These are phyloP conservation scores for Austroboletus rostrupii DNA, from an alignment of 1,284 basidiomycete genomes.

Conservation along the genomic window DNA sequence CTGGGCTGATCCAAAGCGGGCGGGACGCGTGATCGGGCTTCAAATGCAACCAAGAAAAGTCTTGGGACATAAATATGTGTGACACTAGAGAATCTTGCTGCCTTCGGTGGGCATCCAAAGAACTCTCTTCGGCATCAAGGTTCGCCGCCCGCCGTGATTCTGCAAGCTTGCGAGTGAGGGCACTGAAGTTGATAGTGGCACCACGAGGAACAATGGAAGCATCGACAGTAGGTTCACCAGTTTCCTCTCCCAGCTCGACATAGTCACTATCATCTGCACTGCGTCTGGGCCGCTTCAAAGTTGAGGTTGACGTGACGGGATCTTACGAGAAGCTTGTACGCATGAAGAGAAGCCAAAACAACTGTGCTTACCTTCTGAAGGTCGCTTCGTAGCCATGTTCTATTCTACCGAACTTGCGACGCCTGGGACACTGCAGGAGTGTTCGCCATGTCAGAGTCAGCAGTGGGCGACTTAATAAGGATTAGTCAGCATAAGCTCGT, in stretches of 20 bases:
- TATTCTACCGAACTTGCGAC: background rate
- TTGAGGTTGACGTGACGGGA: slow-evolving; percentile 23
- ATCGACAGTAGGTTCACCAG: slow-evolving; percentile 47
- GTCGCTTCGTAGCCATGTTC: slow-evolving; percentile 27
- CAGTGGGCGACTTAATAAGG: background rate
- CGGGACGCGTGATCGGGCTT: slow-evolving; percentile 88
- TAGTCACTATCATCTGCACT: slow-evolving; percentile 50
- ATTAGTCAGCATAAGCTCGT: slow-evolving; percentile 27
- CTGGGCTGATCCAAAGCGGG: slow-evolving; percentile 93
- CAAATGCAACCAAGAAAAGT: slow-evolving; percentile 81
- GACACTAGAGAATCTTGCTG: slow-evolving; percentile 72
- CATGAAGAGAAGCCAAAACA: background rate
- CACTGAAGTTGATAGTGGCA: slow-evolving; percentile 79
- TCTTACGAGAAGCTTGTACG: slow-evolving; percentile 14
- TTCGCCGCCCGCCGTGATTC: slow-evolving; percentile 48
- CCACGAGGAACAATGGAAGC: slow-evolving; percentile 57
- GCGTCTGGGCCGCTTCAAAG: slow-evolving; percentile 50
- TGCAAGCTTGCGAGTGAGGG: slow-evolving; percentile 70
- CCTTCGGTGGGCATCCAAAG: slow-evolving; percentile 56
- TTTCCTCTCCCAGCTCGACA: slow-evolving; percentile 52
- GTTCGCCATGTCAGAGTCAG: slow-evolving; percentile 4
- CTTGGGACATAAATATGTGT: slow-evolving; percentile 75
- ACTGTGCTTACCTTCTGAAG: slow-evolving; percentile 24
- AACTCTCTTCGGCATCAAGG: slow-evolving; percentile 37
- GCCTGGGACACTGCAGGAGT: background rate